Conservation (phyloP, 768 basidiomycete genomes). For the Rhodotorula babjevae region DNA sequence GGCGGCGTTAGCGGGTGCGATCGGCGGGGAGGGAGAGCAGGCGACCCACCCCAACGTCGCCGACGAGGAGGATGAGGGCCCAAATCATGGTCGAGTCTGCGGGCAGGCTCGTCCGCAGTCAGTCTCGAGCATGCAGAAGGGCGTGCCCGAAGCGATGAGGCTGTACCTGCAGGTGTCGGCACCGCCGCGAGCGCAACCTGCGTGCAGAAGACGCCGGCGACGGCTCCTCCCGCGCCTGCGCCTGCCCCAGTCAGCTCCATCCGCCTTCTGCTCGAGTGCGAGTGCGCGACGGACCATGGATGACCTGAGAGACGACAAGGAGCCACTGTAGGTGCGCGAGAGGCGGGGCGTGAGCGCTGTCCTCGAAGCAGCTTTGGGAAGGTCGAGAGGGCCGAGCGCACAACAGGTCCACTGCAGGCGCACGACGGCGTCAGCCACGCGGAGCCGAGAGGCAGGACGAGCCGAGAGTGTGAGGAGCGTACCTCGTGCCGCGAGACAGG, state of each 20-base stretch:
- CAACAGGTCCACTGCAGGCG: neutral
- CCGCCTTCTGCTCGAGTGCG: too few relatives aligned
- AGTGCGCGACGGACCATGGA: neutral
- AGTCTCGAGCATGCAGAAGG: neutral
- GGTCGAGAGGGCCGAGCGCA: neutral
- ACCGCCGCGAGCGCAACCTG: neutral
- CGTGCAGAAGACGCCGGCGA: neutral
- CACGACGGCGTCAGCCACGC: too few relatives aligned
- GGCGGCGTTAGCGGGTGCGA: too few relatives aligned
- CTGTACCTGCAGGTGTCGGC: neutral
- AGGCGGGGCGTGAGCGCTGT: neutral
- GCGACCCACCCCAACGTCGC: neutral
- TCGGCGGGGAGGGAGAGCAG: neutral
- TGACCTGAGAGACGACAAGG: neutral
- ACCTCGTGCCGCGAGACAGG: neutral
- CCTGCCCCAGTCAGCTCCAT: too few relatives aligned
- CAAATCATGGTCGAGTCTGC: neutral
- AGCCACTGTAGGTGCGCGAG: neutral
- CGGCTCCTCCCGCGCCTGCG: neutral
- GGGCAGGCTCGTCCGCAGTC: neutral
- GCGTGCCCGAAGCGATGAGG: neutral
- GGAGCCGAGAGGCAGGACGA: too few relatives aligned
- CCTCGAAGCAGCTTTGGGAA: neutral
- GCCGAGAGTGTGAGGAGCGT: neutral
- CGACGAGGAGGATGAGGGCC: neutral